Evolutionary conservation across 441 rosid species (phyloP).

Genomic region (Brassica balearica): DNA sequence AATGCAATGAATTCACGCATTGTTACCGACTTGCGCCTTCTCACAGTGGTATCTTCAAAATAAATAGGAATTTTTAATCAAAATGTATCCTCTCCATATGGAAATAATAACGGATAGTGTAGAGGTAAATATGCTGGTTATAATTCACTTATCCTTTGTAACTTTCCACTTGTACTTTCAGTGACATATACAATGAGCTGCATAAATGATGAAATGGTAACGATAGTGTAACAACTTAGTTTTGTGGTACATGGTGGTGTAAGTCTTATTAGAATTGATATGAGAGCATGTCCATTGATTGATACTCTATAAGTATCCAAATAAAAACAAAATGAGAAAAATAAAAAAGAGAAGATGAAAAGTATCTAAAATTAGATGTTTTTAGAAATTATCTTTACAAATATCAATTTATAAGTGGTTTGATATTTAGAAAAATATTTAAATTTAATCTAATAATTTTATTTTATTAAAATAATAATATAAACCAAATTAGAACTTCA

Average conservation of each 20-base stretch:
- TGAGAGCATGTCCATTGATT: no score
- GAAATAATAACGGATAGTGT: neutral
- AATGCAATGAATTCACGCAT: neutral
- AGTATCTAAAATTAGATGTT: no score
- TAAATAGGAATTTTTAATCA: neutral
- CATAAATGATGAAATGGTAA: neutral
- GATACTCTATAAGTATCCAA: no score
- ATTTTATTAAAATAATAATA: no score
- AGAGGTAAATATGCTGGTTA: neutral
- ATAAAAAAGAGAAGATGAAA: no score
- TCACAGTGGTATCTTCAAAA: neutral
- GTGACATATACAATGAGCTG: neutral
- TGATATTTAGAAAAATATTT: no score
- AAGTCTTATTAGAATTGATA: neutral
- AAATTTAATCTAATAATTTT: no score
- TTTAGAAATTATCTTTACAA: no score
- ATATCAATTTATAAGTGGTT: no score
- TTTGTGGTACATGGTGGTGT: neutral
- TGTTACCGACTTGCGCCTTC: neutral
- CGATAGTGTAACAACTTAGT: neutral
- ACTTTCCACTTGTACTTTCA: neutral
- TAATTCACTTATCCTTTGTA: neutral
- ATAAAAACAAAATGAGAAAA: no score
- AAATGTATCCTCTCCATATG: neutral
- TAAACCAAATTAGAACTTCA: no score